Evolutionary conservation across 495 filamentous ascomycete genomes (phyloP).

Genomic region (Hypoxylon lienhwacheense): DNA sequence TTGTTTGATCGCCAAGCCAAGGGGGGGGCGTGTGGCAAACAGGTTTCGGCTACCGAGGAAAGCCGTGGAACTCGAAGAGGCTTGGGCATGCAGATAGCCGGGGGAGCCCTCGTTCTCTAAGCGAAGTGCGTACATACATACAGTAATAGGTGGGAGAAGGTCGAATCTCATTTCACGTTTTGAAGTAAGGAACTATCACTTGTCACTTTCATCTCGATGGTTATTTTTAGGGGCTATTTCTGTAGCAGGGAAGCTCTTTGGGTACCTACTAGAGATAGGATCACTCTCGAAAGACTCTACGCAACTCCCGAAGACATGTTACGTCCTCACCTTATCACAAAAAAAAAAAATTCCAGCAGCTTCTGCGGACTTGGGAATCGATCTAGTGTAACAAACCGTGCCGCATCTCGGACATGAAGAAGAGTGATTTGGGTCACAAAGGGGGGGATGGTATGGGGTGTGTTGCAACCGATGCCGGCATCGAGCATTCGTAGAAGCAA

Average conservation of each 20-base stretch:
- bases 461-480: constrained; percentile 6
- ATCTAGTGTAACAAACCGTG: constrained; percentile 28
- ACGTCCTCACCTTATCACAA: not conserved
- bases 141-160: constrained; percentile 4
- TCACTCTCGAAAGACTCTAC: no score
- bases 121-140: no score
- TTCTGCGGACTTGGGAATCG: constrained; percentile 7
- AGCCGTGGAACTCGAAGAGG: constrained; percentile 16
- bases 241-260: not conserved
- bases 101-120: constrained; percentile 3
- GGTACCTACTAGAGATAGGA: no score
- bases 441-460: not conserved
- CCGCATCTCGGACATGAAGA: constrained; percentile 25
- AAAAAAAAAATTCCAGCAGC: not conserved
- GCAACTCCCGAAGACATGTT: not conserved
- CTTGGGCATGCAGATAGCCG: constrained; percentile 24
- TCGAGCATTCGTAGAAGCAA: constrained; percentile 1
- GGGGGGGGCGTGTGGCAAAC: constrained; percentile 24
- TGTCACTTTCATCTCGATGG: no score
- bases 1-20: constrained; percentile 17
- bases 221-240: not conserved
- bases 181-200: no score
- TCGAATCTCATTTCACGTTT: not conserved
- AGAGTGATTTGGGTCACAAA: constrained; percentile 3
- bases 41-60: constrained; percentile 31